Evolutionary conservation across 1,284 basidiomycete species (phyloP), one percentile per base, ranked within the genome.

Genomic region (Leccinum solheimii): DNA sequence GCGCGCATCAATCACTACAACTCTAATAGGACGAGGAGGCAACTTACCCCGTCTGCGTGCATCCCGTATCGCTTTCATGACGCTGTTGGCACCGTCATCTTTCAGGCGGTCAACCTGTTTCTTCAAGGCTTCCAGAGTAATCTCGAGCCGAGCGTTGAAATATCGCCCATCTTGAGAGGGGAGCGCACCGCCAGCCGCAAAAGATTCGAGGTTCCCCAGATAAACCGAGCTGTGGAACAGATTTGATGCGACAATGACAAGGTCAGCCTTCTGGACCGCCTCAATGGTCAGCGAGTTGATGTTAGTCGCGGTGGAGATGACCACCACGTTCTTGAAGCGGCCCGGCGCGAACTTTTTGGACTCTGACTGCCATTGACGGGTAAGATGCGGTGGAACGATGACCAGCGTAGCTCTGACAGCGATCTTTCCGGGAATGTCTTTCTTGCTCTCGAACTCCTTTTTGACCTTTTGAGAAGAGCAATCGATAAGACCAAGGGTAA

Each of bases 381-480:
- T 91, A 61, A 98, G 79, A 76, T 98, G 95, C 2, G 93, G 88
- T 16, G 95, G 95, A 8, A 98, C 95, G 63, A 97, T 83, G 66
- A 91, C 86, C 34, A 97, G 82, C 1, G 94, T 94, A 0, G 87
- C 95, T 73, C 90, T 90, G 57, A 86, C 82, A 11, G 84, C 75
- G 55, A 95, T 86, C 68, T 92, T 91, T 54, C 91, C 90, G 2
- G 80, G 72, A 14, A 90, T 76, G 16, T 81, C 74, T 8, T 78
- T 78, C 59, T 80, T 80, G 54, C 80, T 78, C n/a, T 80, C 78
- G 64, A 89, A 83, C 62, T 88, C 83, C 58, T 82, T 79, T 60
- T 81, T 80, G 34, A 91, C 83, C 43, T 81, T 76, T 67, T 85
- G 82, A 57, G 77, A 78, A 60, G 84, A 82, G 69, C 86, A 88